Conservation (phyloP, 1,284 basidiomycete species). For the Naganishia albida region DNA sequence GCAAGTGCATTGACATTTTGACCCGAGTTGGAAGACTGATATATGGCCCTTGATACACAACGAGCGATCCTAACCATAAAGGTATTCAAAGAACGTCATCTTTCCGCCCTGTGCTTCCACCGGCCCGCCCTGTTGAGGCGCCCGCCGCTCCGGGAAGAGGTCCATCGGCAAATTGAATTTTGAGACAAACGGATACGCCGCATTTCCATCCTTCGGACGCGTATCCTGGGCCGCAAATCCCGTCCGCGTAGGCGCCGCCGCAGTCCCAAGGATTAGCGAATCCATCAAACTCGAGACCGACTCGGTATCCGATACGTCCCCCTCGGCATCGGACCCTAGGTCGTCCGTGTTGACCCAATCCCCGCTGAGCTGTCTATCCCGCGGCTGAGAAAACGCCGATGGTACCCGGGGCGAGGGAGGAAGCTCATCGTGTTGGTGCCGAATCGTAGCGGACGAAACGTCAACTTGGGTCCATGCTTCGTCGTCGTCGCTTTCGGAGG, state of each 20-base stretch:
- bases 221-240: background rate
- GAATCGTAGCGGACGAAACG: conserved; percentile 12
- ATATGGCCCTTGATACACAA: too few species aligned
- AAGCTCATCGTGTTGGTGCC: background rate
- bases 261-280: conserved; percentile 26
- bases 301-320: conserved; percentile 28
- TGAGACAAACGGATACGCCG: conserved; percentile 28
- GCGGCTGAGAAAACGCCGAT: background rate
- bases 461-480: conserved; percentile 15
- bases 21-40: too few species aligned
- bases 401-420: conserved; percentile 10
- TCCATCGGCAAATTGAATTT: conserved; percentile 31
- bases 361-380: conserved; percentile 8
- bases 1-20: too few species aligned
- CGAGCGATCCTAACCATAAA: conserved; percentile 52
- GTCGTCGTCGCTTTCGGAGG: conserved; percentile 21
- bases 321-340: conserved; percentile 26
- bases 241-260: conserved; percentile 7
- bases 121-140: background rate
- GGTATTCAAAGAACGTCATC: conserved; percentile 52
- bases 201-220: background rate
- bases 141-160: conserved; percentile 18
- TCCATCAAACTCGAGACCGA: conserved; percentile 31
- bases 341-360: conserved; percentile 20
- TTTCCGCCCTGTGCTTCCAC: conserved; percentile 28